Base-by-base conservation (phyloP, 1,284 basidiomycete genomes). In the Ceratobasidium sp. region DNA sequence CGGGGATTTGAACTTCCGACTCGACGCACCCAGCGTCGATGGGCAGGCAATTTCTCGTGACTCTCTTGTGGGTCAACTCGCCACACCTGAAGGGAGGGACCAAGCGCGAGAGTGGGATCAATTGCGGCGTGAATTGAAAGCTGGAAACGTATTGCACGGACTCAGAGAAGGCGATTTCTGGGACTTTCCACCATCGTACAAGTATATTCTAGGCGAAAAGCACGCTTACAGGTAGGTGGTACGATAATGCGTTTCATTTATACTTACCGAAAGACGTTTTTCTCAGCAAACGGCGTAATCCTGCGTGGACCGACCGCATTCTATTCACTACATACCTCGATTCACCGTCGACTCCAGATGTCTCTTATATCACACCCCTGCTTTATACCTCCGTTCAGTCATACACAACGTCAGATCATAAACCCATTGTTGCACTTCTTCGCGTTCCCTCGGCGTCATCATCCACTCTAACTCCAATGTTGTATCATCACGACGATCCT, bases 231-330 rank as follows among this genome's bases (percentile, higher is more conserved):
- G 89, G 94, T 95, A 73, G 79, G 88, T 35, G 23, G 3, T 35
- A 12, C 85, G 78, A 77, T 35, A 54, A 77, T 30, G 80, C 81
- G 35, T 8, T 59, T n/a, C 12, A n/a, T 52, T 18, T 7, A 27
- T 18, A 70, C 20, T 23, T 68, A 65, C 75, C 16, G 67, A 10
- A 20, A 38, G 38, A 8, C 35, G 20, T 33, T 65, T 57, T n/a
- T 64, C 81, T 79, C 68, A 95, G 91, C 83, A 85, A 86, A 35
- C 94, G 92, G 82, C 91, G 97, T 7, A 88, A 89, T 6, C 97
- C 97, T 0, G 93, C 96, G 27, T 99, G 96, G 95, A 98, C 97
- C 30, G 97, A 99, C 85, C 90, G 97, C 59, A 91, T 99, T 65
- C 86, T 99, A 81, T 98, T 96, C 83, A 89, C 93, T 1, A 95